phyloP scores from a whole-genome alignment of 2,329 filamentous ascomycete genomes.

The Plectosphaerella cucumerina region DNA sequence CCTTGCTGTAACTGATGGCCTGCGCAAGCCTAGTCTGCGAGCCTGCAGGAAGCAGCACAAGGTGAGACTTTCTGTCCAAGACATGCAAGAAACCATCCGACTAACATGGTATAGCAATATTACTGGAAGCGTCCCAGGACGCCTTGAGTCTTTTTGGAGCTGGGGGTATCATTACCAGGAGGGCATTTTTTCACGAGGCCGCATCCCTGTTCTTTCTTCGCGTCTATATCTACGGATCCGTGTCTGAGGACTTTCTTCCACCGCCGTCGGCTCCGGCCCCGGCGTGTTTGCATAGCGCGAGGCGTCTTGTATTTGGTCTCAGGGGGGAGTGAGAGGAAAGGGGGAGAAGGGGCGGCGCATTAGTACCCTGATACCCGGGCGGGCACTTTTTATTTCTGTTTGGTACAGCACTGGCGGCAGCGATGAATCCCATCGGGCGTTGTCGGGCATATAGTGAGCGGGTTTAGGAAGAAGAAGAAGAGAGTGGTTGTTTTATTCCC shows the following conservation, averaged over 20 bases:
- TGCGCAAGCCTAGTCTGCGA: slow-evolving; percentile 84
- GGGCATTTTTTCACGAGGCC: no score
- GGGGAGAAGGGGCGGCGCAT: no score
- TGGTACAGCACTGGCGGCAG: neutral
- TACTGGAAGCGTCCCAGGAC: slow-evolving; percentile 64
- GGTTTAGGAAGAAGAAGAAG: no score
- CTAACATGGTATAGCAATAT: slow-evolving; percentile 50
- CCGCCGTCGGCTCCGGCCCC: no score
- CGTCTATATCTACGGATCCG: slow-evolving; percentile 6
- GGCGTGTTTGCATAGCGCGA: slow-evolving; percentile 12
- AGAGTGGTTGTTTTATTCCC: no score
- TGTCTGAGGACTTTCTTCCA: no score
- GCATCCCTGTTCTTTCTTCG: neutral
- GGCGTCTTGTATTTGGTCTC: slow-evolving; percentile 7
- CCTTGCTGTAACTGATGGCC: slow-evolving; percentile 76
- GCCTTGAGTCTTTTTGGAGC: slow-evolving; percentile 34
- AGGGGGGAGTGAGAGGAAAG: no score
- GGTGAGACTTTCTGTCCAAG: slow-evolving; percentile 47
- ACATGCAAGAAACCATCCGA: neutral
- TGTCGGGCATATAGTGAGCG: no score
- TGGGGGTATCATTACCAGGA: no score
- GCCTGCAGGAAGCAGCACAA: slow-evolving; percentile 95
- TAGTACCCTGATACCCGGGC: slow-evolving; percentile 8
- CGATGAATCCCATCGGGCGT: no score
- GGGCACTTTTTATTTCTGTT: slow-evolving; percentile 4